phyloP scores from a whole-genome alignment of 148 eudicot genomes.

The Cornus suecica region DNA sequence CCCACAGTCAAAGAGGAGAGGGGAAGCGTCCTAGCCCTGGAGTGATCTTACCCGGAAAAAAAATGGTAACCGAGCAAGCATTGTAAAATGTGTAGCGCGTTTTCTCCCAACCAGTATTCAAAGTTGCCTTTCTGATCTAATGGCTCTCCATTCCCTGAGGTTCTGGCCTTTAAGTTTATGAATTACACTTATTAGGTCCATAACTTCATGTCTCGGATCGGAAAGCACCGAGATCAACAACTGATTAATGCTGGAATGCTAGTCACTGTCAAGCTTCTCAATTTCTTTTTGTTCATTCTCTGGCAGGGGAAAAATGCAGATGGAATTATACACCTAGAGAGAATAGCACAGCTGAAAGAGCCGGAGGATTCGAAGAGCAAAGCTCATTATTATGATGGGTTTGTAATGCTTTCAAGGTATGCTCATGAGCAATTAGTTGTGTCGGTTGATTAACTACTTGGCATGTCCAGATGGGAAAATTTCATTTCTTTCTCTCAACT shows the following conservation, averaged over 20 bases:
- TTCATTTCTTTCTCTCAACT: background rate
- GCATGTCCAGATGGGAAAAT: background rate
- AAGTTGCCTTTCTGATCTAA: background rate
- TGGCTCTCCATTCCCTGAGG: background rate
- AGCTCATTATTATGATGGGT: constrained; percentile 69
- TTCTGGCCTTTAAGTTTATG: background rate
- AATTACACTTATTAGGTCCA: background rate
- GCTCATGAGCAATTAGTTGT: constrained; percentile 13
- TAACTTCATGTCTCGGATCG: background rate
- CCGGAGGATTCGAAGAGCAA: constrained; percentile 64
- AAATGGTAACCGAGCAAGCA: background rate
- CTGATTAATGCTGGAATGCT: background rate
- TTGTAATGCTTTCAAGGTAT: constrained; percentile 67
- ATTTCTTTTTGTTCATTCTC: background rate
- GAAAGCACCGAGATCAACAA: background rate
- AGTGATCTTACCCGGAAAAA: no score
- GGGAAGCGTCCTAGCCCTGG: no score
- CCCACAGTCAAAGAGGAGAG: no score
- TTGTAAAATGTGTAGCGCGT: background rate
- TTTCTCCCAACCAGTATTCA: background rate
- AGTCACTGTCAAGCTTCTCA: background rate
- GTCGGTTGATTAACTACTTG: background rate
- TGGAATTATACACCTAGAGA: constrained; percentile 67
- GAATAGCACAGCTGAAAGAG: constrained; percentile 59
- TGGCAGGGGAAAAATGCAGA: constrained; percentile 59